phyloP scores from a whole-genome alignment of 2,329 filamentous ascomycete genomes.

The Talaromyces sp. region DNA sequence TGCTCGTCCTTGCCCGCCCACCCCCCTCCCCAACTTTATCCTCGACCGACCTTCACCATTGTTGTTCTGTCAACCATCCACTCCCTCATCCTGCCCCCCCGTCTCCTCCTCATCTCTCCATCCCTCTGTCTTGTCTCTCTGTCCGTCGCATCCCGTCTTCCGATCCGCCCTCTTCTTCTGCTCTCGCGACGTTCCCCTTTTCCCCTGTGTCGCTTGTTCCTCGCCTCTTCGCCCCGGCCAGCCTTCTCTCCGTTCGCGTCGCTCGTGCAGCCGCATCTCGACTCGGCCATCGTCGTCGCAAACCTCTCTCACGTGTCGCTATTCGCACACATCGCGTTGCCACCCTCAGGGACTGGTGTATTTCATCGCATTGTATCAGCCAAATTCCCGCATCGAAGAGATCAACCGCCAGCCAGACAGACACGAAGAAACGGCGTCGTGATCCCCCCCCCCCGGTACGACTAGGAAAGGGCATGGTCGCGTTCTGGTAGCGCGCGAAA shows the following conservation, averaged over 20 bases:
- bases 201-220: not conserved
- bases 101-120: conserved; percentile 4
- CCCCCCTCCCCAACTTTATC: conserved; percentile 18
- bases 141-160: not conserved
- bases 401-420: not conserved
- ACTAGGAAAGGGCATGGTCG: not conserved
- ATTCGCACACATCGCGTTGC: not conserved
- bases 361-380: not conserved
- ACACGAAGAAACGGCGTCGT: not conserved
- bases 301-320: conserved; percentile 3
- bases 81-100: conserved; percentile 8
- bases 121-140: conserved; percentile 8
- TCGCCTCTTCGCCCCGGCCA: not conserved
- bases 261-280: not conserved
- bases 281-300: not conserved
- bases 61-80: conserved; percentile 12
- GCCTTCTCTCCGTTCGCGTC: not conserved
- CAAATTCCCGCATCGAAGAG: not conserved
- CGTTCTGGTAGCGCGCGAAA: conserved; percentile 1
- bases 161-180: not conserved
- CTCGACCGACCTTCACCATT: conserved; percentile 12
- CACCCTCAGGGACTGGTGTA: not conserved
- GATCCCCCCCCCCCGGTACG: not conserved
- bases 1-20: conserved; percentile 5
- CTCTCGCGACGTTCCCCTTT: not conserved